phyloP scores from a whole-genome alignment of 140 eudicot genomes.

The Anethum foeniculum region DNA sequence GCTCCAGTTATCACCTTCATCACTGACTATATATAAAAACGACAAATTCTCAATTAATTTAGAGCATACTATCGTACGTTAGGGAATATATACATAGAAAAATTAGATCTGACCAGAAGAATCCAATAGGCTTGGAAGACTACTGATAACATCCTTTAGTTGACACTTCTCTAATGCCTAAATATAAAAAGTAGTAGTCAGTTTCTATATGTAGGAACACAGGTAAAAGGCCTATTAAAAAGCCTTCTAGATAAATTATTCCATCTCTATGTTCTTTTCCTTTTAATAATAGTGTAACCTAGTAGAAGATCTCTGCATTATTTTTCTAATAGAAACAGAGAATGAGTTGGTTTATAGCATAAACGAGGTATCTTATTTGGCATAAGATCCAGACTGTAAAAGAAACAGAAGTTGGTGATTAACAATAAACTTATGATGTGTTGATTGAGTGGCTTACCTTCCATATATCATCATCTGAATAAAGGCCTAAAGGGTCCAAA shows the following conservation, averaged over 20 bases:
- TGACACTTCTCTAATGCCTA: conserved; percentile 86
- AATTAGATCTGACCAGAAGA: conserved; percentile 51
- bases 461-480: conserved; percentile 83
- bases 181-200: conserved; percentile 10
- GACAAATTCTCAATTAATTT: neutral
- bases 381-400: neutral
- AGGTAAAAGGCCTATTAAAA: neutral
- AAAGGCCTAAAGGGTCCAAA: conserved; percentile 66
- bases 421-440: neutral
- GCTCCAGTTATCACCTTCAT: conserved; percentile 88
- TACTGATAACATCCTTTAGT: conserved; percentile 51
- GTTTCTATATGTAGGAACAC: neutral
- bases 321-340: neutral
- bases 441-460: conserved; percentile 31
- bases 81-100: neutral
- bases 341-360: neutral
- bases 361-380: too few species aligned
- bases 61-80: neutral
- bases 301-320: neutral
- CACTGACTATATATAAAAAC: conserved; percentile 35
- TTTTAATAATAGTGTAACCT: neutral
- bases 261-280: neutral
- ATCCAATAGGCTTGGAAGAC: conserved; percentile 66
- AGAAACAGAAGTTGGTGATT: neutral
- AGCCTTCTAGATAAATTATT: neutral